phyloP scores from a whole-genome alignment of 192 early-diverging fungal species.

The Jimgerdemannia lactiflua region DNA sequence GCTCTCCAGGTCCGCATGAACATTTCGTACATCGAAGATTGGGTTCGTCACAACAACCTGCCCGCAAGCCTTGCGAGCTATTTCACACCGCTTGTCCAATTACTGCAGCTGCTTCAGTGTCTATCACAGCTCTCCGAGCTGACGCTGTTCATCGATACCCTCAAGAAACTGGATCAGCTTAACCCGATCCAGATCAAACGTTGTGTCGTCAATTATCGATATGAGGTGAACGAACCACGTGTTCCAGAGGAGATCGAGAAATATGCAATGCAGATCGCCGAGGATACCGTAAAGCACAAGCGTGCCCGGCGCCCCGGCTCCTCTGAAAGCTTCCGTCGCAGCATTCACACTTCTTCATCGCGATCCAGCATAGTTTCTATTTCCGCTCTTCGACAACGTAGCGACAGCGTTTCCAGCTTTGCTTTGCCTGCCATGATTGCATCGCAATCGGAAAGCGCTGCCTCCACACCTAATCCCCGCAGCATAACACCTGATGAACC shows the following conservation, averaged over 20 bases:
- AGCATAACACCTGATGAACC: background rate
- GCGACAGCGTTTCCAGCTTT: background rate
- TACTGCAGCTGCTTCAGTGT: conserved; percentile 81
- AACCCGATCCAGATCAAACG: conserved; percentile 74
- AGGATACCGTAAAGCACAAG: conserved; percentile 58
- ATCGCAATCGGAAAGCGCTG: conserved; percentile 3
- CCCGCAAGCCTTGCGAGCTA: conserved; percentile 31
- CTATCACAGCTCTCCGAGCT: conserved; percentile 74
- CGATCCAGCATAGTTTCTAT: conserved; percentile 14
- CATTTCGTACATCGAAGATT: conserved; percentile 75
- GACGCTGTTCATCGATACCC: conserved; percentile 70
- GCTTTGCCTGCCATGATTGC: conserved; percentile 9
- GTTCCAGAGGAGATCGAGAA: conserved; percentile 71
- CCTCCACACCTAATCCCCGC: background rate
- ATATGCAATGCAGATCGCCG: conserved; percentile 72
- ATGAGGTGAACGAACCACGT: conserved; percentile 81
- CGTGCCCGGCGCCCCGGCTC: conserved; percentile 8
- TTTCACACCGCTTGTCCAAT: conserved; percentile 72
- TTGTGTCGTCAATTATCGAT: conserved; percentile 75
- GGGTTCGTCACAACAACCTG: conserved; percentile 67
- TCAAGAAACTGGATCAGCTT: conserved; percentile 59
- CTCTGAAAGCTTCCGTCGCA: conserved; percentile 1
- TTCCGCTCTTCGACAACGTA: background rate
- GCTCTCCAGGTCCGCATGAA: conserved; percentile 88
- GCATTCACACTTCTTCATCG: conserved; percentile 29